Evolutionary conservation across 2,329 filamentous ascomycete species (phyloP), one percentile per base, ranked within the genome.

Genomic region (Aspergillus hortae): DNA sequence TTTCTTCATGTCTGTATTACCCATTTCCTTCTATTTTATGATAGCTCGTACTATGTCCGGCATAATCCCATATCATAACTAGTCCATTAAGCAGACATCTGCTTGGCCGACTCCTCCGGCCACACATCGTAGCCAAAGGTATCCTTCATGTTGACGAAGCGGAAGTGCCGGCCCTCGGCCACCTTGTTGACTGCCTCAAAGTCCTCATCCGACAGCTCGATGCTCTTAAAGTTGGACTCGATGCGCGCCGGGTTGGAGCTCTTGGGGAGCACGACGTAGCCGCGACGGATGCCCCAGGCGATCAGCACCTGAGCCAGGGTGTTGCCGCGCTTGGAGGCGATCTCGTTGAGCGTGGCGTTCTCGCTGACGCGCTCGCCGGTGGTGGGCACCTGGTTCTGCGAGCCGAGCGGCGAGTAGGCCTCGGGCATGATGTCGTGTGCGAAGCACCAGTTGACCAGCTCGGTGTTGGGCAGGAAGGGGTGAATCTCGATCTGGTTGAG

Each of bases 141-240:
- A 58, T 89, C 86, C 78, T 88, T 90, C 87, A 90, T 90, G 74
- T 90, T 89, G 53, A 90, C 87, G 64, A 90, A 90, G 35, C 87
- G 82, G 23, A 80, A 82, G 69, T 88, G 83, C 47, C 86, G 78
- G 33, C 83, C 83, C 66, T 82, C 77, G 1, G 86, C 85, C 6
- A 89, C 85, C 55, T 76, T 65, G 70, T 87, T 80, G 49, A 88
- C 77, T 12, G 78, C 83, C 55, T 77, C 74, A 61, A 85, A 80
- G 59, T 86, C 81, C 49, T 78, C 76, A 36, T 80, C 75, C 42
- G 74, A 71, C 53, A 89, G 74, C 63, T 81, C 72, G 27, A 85
- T 84, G 56, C 81, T 78, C 65, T 84, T 75, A 63, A 85, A 81
- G 73, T 90, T 90, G 74, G 82, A 86, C 67, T 82, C 78, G 61